Base-by-base conservation (phyloP, 2,329 filamentous ascomycete species). In the Ophiostoma triangulosporum region DNA sequence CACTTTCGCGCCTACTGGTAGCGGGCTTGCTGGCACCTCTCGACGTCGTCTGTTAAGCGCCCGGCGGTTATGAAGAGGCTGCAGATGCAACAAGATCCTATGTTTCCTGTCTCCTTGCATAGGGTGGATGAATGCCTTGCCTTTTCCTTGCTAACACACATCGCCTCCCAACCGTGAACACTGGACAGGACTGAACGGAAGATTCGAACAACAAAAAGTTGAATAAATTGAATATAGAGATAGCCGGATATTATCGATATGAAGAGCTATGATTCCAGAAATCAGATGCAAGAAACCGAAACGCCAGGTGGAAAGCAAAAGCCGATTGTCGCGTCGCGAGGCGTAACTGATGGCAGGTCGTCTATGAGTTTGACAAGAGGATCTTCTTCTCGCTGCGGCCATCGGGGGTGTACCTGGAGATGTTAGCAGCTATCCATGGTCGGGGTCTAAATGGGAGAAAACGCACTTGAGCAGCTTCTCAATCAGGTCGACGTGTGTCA, bases 401-500 rank as follows among this genome's bases (percentile, higher is more conserved):
- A 57, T 81, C 77, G 49, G 78, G 78, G 3, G 78, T 81, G 64
- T 81, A 81, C 66, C 77, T 80, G 9, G 27, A 48, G 24, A 32
- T 36, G n/a, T 17, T 27, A 50, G 32, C 22, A 32, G 9, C 17
- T 20, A 17, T n/a, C 29, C 4, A 27, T 22, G 14, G 4, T 11
- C 11, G 24, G 6, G 14, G 9, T 6, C 20, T 6, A 17, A 32
- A 31, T 36, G 36, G n/a, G 15, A 17, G 6, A 12, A 53, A 26
- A 63, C 79, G 62, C 83, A 95, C 87, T 91, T 88, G 60, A 98
- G 81, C 50, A 98, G 81, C 73, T 98, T 98, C 77, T 98, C 93
- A 63, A 98, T 96, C 58, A 98, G 76, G 68, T 98, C 93, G 64
- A 98, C 93, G 71, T 98, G 93, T 56, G 93, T 98, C 86, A 98